Conservation (phyloP, 1,139 yeast species). For the Geotrichum klebahnii region DNA sequence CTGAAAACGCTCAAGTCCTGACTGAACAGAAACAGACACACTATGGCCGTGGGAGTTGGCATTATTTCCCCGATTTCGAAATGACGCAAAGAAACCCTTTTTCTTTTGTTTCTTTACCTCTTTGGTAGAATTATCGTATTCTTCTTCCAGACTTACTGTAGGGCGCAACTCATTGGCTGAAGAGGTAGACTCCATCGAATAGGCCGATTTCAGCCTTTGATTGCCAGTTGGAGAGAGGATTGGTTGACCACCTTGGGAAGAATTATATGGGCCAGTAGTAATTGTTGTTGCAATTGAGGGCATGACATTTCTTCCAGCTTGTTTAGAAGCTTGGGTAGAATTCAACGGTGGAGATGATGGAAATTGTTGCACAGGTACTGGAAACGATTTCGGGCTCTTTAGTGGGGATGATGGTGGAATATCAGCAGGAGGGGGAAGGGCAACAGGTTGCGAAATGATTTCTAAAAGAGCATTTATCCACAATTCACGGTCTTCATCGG, state of each 20-base stretch:
- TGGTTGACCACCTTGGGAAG: neutral
- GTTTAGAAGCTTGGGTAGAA: constrained; percentile 1
- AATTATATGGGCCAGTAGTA: neutral
- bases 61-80: constrained; percentile 39
- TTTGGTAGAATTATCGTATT: constrained; percentile 33
- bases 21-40: constrained; percentile 18
- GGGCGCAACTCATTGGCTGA: constrained; percentile 16
- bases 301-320: neutral
- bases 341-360: neutral
- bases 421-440: constrained; percentile 2
- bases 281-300: constrained; percentile 14
- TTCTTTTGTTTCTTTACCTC: constrained; percentile 49
- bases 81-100: constrained; percentile 57
- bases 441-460: constrained; percentile 31
- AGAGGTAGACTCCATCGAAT: neutral
- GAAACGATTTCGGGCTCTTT: neutral
- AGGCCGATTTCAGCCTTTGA: neutral
- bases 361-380: too few species aligned
- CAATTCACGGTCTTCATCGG: constrained; percentile 69
- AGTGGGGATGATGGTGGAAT: neutral
- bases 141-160: constrained; percentile 24
- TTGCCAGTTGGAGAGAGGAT: neutral
- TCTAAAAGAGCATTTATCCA: constrained; percentile 67
- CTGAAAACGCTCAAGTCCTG: constrained; percentile 16
- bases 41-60: constrained; percentile 19